These are phyloP conservation scores for Citeromyces hawaiiensis DNA, from an alignment of 1,139 yeast species.

Conservation along the genomic window DNA sequence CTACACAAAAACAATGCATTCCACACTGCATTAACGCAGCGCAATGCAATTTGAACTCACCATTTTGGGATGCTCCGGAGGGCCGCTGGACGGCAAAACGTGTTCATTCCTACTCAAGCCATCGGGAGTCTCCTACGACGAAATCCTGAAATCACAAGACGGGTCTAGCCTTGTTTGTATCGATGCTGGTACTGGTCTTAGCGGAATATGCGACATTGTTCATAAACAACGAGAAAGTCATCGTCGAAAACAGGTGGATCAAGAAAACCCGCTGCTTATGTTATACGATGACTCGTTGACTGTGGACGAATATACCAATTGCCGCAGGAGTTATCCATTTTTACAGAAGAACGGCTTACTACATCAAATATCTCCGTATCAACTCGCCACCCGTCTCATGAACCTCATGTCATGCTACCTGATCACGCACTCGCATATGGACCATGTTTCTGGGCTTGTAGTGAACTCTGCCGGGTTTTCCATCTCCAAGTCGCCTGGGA, in stretches of 20 bases:
- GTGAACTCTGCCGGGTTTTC: slow-evolving; percentile 56
- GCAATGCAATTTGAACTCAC: slow-evolving; percentile 29
- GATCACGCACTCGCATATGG: slow-evolving; percentile 77
- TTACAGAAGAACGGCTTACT: background rate
- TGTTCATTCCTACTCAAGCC: slow-evolving; percentile 61
- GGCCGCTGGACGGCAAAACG: slow-evolving; percentile 57
- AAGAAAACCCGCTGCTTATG: slow-evolving; percentile 7
- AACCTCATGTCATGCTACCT: slow-evolving; percentile 23
- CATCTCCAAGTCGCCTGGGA: slow-evolving; percentile 4
- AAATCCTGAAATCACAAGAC: slow-evolving; percentile 18
- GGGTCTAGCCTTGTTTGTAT: slow-evolving; percentile 37
- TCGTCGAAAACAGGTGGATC: background rate
- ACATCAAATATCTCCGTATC: slow-evolving; percentile 3
- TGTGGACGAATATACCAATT: slow-evolving; percentile 8
- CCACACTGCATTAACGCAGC: background rate
- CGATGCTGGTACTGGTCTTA: slow-evolving; percentile 73
- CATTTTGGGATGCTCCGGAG: slow-evolving; percentile 66
- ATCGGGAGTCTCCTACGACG: slow-evolving; percentile 21
- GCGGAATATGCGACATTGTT: slow-evolving; percentile 41
- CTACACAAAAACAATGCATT: too few species aligned
- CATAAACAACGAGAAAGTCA: slow-evolving; percentile 7
- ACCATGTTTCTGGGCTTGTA: slow-evolving; percentile 60
- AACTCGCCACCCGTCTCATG: slow-evolving; percentile 9
- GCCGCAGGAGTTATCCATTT: slow-evolving; percentile 7
- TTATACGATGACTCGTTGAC: slow-evolving; percentile 12